Base-by-base conservation (phyloP, 169 alveolate species). In the Eimeria brunetti region DNA sequence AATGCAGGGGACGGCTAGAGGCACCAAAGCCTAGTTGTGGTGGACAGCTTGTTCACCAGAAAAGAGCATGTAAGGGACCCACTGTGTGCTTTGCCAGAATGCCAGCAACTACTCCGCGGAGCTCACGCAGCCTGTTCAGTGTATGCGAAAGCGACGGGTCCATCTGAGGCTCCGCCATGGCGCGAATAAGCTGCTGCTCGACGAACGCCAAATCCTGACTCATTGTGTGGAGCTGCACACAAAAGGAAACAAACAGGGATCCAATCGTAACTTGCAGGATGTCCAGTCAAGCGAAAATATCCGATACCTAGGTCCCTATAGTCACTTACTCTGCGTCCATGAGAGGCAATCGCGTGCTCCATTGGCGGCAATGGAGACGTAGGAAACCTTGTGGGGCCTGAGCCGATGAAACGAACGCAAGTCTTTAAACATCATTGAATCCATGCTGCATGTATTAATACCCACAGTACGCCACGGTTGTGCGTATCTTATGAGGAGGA, bases 171-270 rank as follows among this genome's bases (percentile, higher is more conserved):
- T 60, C 60, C 30, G 75, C 80, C 91, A 85, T 53, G 75, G 91
- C 91, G 30, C 91, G 75, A 58, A 85, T 58, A 20, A 85, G 78
- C 53, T 69, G 91, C 60, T 85, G 64, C 58, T 85, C 91, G 27
- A 85, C 91, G 58, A 85, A 85, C 38, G 91, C 91, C 91, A 85
- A 85, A 69, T 85, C 91, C 67, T 85, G 91, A 58, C 91, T 58
- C 91, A 85, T 85, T 1, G 58, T 60, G 44, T 85, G 60, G 58
- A 85, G 75, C 91, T 85, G 91, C 75, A 60, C 44, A 16, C 80
- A 8, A 58, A 18, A 20, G 24, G 44, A 51, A 85, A 38, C 60
- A 53, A 60, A 18, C 30, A 27, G 12, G 44, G 8, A 69, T 76
- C 62, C 0, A 38, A 27, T 76, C 8, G 41, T 14, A 22, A 46